phyloP scores from a whole-genome alignment of 345 rosid species.

The Aquilaria malaccensis region DNA sequence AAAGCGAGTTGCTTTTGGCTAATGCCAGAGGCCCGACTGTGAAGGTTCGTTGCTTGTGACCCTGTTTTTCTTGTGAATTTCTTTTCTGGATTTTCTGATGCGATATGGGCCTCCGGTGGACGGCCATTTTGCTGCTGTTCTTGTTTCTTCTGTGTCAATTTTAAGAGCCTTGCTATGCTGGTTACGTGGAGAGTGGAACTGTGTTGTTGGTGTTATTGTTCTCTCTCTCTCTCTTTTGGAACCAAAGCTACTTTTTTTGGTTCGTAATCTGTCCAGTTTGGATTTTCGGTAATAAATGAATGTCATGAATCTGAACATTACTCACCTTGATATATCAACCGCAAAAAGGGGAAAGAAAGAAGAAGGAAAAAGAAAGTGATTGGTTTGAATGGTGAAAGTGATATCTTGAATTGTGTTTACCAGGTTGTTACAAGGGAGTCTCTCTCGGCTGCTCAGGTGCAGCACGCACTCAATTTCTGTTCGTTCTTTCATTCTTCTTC shows the following conservation, averaged over 20 bases:
- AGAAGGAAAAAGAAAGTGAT: background rate
- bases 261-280: background rate
- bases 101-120: background rate
- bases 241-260: background rate
- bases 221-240: background rate
- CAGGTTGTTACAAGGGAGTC: conserved; percentile 37
- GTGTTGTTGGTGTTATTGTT: too few relatives aligned
- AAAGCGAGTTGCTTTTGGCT: background rate
- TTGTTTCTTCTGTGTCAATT: background rate
- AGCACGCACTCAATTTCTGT: background rate
- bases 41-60: conserved; percentile 3
- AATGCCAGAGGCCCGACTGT: background rate
- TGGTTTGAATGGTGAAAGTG: background rate
- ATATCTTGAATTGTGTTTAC: background rate
- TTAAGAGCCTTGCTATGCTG: background rate
- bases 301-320: too few relatives aligned
- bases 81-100: background rate
- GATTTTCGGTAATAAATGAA: too few relatives aligned
- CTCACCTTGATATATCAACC: background rate
- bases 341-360: too few relatives aligned
- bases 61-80: background rate
- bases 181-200: too few relatives aligned
- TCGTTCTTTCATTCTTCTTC: background rate
- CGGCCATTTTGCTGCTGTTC: background rate
- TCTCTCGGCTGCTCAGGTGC: conserved; percentile 35